phyloP scores from a whole-genome alignment of 495 filamentous ascomycete genomes.

The Neurospora africana region DNA sequence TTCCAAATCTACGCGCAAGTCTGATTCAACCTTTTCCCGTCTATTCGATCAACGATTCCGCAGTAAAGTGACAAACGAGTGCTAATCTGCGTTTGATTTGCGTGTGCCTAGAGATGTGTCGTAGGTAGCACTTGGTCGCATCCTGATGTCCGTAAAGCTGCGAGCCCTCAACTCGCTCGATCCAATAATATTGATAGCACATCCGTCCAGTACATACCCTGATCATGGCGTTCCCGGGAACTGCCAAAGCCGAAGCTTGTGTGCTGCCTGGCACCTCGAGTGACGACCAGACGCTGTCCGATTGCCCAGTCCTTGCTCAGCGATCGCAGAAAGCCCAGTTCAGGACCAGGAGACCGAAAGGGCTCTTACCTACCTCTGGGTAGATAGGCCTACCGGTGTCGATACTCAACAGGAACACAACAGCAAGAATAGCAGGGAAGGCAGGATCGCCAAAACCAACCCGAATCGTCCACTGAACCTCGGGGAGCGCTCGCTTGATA shows the following conservation, averaged over 20 bases:
- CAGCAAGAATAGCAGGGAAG: not conserved
- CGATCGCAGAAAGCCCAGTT: not conserved
- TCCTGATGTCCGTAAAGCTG: not conserved
- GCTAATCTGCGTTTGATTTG: not conserved
- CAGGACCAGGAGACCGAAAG: not conserved
- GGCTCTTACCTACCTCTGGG: not conserved
- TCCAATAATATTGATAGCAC: not conserved
- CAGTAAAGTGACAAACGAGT: not conserved
- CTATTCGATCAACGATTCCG: not conserved
- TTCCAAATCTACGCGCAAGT: not conserved
- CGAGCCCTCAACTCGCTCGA: not conserved
- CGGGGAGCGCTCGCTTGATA: not conserved
- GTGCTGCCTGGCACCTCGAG: not conserved
- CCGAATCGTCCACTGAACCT: not conserved
- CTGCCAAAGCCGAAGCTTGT: conserved; percentile 1
- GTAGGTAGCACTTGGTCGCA: not conserved
- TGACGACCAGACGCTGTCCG: not conserved
- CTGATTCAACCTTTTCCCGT: not conserved
- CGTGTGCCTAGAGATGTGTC: not conserved
- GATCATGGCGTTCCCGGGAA: conserved; percentile 4
- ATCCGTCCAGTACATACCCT: not conserved
- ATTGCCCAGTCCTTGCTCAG: not conserved
- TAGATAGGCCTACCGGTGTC: too few relatives aligned
- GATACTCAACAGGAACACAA: not conserved
- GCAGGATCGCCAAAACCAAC: not conserved